A percentile compares a stretch with the other conserved stretches of the same genome.
Evolutionary conservation across 768 basidiomycete species (phyloP).

Genomic region (Kwoniella mangroviensis): DNA sequence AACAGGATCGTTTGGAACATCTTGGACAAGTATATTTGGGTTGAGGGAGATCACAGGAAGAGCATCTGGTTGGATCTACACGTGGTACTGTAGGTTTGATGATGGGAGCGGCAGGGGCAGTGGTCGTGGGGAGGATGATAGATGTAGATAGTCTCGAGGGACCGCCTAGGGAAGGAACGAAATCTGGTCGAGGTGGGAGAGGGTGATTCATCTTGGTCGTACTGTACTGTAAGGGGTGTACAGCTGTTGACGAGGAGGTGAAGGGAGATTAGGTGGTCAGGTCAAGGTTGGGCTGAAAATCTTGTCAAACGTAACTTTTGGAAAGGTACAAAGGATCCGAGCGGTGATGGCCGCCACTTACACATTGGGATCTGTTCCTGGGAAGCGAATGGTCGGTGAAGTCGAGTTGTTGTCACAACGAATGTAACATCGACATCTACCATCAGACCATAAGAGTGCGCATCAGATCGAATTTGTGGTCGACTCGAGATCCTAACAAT

Average conservation of each 20-base stretch:
- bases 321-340: not conserved
- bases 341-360: slow-evolving; percentile 10
- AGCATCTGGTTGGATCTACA: slow-evolving; percentile 21
- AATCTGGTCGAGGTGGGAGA: slow-evolving; percentile 11
- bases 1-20: slow-evolving; percentile 50
- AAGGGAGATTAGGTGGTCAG: not conserved
- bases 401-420: not conserved
- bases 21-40: slow-evolving; percentile 57
- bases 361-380: not conserved
- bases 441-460: too few species aligned
- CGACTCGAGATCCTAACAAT: too few species aligned
- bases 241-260: not conserved
- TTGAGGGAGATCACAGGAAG: slow-evolving; percentile 32
- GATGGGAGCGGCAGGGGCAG: not conserved
- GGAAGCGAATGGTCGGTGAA: not conserved
- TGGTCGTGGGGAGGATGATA: not conserved
- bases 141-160: slow-evolving; percentile 1
- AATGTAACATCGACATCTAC: too few species aligned
- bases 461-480: not conserved
- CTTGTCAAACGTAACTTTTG: slow-evolving; percentile 6
- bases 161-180: slow-evolving; percentile 4
- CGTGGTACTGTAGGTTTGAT: not conserved
- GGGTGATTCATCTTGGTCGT: slow-evolving; percentile 9
- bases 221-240: too few species aligned
- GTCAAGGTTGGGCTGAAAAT: not conserved